These are phyloP conservation scores for Lanzia echinophila DNA, from an alignment of 2,329 filamentous ascomycete species.

Conservation along the genomic window DNA sequence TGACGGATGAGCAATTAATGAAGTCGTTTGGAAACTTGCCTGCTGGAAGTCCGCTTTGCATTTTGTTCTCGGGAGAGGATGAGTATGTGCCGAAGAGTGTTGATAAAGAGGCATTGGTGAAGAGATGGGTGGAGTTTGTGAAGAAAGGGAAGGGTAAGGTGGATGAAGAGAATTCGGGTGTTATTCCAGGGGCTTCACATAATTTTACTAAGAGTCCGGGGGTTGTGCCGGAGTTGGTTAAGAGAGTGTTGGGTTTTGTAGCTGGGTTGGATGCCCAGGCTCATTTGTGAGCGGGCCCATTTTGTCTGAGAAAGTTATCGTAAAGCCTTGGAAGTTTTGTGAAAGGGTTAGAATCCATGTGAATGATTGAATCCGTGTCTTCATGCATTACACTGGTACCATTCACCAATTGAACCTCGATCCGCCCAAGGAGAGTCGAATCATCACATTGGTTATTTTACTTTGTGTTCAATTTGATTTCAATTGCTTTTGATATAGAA, in stretches of 20 bases:
- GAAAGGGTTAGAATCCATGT: too few relatives aligned
- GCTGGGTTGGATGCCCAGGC: conserved; percentile 14
- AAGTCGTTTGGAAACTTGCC: conserved; percentile 50
- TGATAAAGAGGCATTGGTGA: conserved; percentile 42
- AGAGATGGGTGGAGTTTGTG: conserved; percentile 41
- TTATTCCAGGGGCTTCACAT: conserved; percentile 44
- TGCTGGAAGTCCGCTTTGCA: conserved; percentile 37
- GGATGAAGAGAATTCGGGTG: conserved; percentile 41
- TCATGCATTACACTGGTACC: too few relatives aligned
- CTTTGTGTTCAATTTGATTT: too few relatives aligned
- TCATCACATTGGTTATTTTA: too few relatives aligned
- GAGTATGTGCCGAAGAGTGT: conserved; percentile 42
- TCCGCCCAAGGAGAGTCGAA: too few relatives aligned
- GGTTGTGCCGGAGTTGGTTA: conserved; percentile 42
- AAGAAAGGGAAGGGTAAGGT: conserved; percentile 38
- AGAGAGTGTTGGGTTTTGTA: conserved; percentile 45
- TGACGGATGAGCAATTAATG: conserved; percentile 43
- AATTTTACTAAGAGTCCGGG: conserved; percentile 41
- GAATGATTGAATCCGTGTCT: too few relatives aligned
- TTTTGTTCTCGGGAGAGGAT: conserved; percentile 45
- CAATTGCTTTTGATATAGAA: too few relatives aligned
- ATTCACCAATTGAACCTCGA: too few relatives aligned
- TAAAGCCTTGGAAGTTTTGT: too few relatives aligned
- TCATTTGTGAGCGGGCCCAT: neutral
- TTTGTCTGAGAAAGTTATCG: too few relatives aligned